Conservation (phyloP, 2,329 filamentous ascomycete genomes). For the Cryphonectria nitschkei region DNA sequence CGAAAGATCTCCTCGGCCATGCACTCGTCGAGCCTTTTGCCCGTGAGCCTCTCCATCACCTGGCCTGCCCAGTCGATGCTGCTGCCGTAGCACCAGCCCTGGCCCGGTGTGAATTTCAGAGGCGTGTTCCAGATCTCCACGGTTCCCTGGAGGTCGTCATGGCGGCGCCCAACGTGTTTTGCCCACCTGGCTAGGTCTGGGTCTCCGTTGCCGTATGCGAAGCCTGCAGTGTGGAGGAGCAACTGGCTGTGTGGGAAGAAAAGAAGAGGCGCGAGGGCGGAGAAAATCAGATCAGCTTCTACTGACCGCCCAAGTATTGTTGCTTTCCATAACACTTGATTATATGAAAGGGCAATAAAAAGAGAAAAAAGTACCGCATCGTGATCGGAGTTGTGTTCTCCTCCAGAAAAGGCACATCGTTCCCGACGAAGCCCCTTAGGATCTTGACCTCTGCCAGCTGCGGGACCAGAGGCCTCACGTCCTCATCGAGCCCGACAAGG, state of each 20-base stretch:
- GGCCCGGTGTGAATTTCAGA: slow-evolving; percentile 49
- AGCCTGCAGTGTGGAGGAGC: slow-evolving; percentile 54
- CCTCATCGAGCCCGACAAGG: slow-evolving; percentile 40
- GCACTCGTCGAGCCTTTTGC: slow-evolving; percentile 42
- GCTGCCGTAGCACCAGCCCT: slow-evolving; percentile 54
- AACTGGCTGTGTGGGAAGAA: slow-evolving; percentile 39
- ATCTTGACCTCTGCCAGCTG: slow-evolving; percentile 37
- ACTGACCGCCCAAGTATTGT: not conserved
- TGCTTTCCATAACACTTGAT: too few species aligned
- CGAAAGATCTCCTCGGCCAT: slow-evolving; percentile 43
- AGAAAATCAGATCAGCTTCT: not conserved
- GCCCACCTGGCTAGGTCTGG: slow-evolving; percentile 47
- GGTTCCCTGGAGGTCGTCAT: slow-evolving; percentile 38
- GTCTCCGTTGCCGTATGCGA: slow-evolving; percentile 48
- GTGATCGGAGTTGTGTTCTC: slow-evolving; percentile 44
- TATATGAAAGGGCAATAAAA: not conserved
- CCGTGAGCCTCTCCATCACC: slow-evolving; percentile 46
- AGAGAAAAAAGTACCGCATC: slow-evolving; percentile 37
- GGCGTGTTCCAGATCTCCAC: slow-evolving; percentile 47
- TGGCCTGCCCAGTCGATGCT: slow-evolving; percentile 52
- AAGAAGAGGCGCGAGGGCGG: not conserved
- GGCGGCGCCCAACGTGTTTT: slow-evolving; percentile 38
- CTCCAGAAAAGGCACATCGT: slow-evolving; percentile 43
- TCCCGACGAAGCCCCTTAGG: slow-evolving; percentile 42
- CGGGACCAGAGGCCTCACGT: slow-evolving; percentile 38